Base-by-base conservation (phyloP, 306 rosid species). In the Rubus parviflorus region DNA sequence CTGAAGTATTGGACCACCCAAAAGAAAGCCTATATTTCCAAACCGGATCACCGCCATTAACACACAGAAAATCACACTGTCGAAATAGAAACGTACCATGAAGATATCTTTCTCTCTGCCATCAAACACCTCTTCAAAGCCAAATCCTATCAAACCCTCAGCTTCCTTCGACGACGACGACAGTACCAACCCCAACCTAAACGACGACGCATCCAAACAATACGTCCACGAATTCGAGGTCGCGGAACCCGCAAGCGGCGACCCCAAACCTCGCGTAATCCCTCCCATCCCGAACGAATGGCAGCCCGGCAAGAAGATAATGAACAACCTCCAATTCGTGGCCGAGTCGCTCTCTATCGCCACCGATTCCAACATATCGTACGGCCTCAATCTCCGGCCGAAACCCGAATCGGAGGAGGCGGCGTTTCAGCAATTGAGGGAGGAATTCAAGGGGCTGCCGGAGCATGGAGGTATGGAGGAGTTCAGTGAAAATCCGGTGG, bases 401-500 rank as follows among this genome's bases (percentile, higher is more conserved):
- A 40, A 35, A 8, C 46, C 35, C 11, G 66, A 51, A 13, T 23
- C n/a, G 2, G 74, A 75, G 37, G 96, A 86, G 77, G 47, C 42
- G 25, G 40, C 83, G 83, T 72, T 86, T 56, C 85, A 87, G 85
- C 91, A 88, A 67, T 73, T 93, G 20, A 88, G 81, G 75, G 89
- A 76, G 0, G 98, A 91, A 8, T 43, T 93, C 65, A 13, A 73
- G 70, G 81, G 82, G 70, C 49, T 91, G 10, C 98, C 98, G 22
- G 97, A 90, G 13, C 78, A 89, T 52, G 74, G 69, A 22, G 98
- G 97, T 1, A 35, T 90, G 6, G 96, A 87, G 17, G 98, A 93
- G 80, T 93, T 81, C 41, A 75, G 83, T 13, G 96, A 91, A 15
- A 80, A 86, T 8, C 70, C 97, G 0, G 90, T 91, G 0, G 97